Evolutionary conservation across 495 filamentous ascomycete genomes (phyloP).

Genomic region (Podospora anserina): DNA sequence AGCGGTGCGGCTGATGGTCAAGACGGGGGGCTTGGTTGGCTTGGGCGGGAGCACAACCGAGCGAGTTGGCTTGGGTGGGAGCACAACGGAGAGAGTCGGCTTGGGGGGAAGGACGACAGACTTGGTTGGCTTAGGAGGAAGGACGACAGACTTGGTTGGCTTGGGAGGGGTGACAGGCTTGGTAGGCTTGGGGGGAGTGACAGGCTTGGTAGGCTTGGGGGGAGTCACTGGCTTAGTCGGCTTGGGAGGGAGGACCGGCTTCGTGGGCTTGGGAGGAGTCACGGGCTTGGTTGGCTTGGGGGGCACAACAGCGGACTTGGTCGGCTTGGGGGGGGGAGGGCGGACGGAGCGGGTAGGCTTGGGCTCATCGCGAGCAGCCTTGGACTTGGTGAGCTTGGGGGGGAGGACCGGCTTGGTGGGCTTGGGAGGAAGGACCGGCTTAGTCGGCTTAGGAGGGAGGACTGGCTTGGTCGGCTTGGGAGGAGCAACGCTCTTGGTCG

Average conservation of each 20-base stretch:
- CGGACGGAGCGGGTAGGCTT: slow-evolving; percentile 1
- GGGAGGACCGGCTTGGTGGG: slow-evolving; percentile 2
- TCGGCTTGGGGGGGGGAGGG: neutral
- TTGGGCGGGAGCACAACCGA: neutral
- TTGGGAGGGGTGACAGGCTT: neutral
- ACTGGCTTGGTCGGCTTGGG: slow-evolving; percentile 8
- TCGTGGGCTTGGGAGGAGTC: slow-evolving; percentile 3
- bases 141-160: neutral
- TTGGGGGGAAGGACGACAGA: neutral
- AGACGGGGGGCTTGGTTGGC: neutral
- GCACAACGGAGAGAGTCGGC: slow-evolving; percentile 1
- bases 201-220: slow-evolving; percentile 5
- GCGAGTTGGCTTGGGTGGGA: neutral
- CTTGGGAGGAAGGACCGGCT: slow-evolving; percentile 5
- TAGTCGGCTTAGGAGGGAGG: slow-evolving; percentile 2
- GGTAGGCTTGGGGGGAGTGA: neutral
- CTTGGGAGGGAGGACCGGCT: slow-evolving; percentile 1
- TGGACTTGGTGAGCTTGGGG: neutral
- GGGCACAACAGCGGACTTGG: neutral
- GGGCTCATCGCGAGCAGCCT: slow-evolving; percentile 2
- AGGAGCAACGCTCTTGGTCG: slow-evolving; percentile 1
- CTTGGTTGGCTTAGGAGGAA: slow-evolving; percentile 4
- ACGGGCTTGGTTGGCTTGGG: slow-evolving; percentile 6
- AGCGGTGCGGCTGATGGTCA: neutral
- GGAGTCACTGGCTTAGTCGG: neutral